A percentile compares a stretch with the other conserved stretches of the same genome.
phyloP scores from a whole-genome alignment of 805 yeast genomes.

The Candida patagonica region DNA sequence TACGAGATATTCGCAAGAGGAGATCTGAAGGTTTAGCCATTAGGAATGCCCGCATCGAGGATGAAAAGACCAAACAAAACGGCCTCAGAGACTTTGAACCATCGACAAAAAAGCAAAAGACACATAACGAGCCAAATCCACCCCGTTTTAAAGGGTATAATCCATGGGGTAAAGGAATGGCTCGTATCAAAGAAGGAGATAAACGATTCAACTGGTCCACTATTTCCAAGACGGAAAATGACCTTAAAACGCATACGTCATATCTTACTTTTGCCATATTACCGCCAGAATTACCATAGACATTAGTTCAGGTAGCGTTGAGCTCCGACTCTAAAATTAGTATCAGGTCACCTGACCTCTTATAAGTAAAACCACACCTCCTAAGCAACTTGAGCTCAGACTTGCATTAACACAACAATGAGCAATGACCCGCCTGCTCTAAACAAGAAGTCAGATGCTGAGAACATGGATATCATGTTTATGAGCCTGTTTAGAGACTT shows the following conservation, averaged over 20 bases:
- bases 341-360: no score
- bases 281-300: slow-evolving; percentile 25
- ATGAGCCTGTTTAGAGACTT: no score
- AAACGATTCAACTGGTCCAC: slow-evolving; percentile 66
- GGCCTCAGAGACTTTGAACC: slow-evolving; percentile 13
- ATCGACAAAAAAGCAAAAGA: neutral
- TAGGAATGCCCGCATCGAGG: slow-evolving; percentile 19
- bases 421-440: no score
- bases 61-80: slow-evolving; percentile 19
- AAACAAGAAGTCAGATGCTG: no score
- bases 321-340: no score
- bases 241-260: slow-evolving; percentile 88
- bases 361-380: no score
- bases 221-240: slow-evolving; percentile 77
- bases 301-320: no score
- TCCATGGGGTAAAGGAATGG: slow-evolving; percentile 84
- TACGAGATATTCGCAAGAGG: slow-evolving; percentile 70
- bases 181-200: slow-evolving; percentile 80
- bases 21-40: slow-evolving; percentile 40
- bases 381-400: no score
- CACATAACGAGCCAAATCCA: neutral
- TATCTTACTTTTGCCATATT: slow-evolving; percentile 79
- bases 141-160: slow-evolving; percentile 44
- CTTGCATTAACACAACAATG: no score
- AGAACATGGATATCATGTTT: no score